Percentiles rank a stretch among this genome's conserved stretches.
Conservation (phyloP, 495 filamentous ascomycete species). For the Rostrohypoxylon terebratum region DNA sequence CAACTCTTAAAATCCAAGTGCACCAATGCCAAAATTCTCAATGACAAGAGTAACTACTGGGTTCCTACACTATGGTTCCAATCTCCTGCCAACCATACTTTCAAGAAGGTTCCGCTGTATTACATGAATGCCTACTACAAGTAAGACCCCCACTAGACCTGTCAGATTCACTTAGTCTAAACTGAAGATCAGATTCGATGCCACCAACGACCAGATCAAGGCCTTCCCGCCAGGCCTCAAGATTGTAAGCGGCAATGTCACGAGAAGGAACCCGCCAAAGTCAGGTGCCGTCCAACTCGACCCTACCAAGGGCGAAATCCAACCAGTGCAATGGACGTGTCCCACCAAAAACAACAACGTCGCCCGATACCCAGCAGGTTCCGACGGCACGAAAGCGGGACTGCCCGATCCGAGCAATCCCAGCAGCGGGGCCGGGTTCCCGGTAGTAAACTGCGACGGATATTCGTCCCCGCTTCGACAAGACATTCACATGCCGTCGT, state of each 20-base stretch:
- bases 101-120: constrained; percentile 70
- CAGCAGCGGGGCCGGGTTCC: constrained; percentile 59
- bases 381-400: constrained; percentile 58
- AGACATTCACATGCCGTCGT: constrained; percentile 62
- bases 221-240: constrained; percentile 76
- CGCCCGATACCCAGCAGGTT: constrained; percentile 58
- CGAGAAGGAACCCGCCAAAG: constrained; percentile 54
- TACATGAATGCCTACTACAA: constrained; percentile 76
- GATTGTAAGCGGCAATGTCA: constrained; percentile 74
- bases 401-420: constrained; percentile 60
- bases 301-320: constrained; percentile 53
- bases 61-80: constrained; percentile 72
- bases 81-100: constrained; percentile 68
- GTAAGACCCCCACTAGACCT: constrained; percentile 48
- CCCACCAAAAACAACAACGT: constrained; percentile 60
- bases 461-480: constrained; percentile 64
- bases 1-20: constrained; percentile 69
- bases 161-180: neutral
- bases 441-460: constrained; percentile 62
- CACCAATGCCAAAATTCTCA: constrained; percentile 70
- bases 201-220: constrained; percentile 67
- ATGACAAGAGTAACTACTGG: constrained; percentile 83
- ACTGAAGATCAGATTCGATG: constrained; percentile 61
- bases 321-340: constrained; percentile 58
- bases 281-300: constrained; percentile 48